Evolutionary conservation across 345 rosid genomes (phyloP), one percentile per base, ranked within the genome.

Genomic region (Pseudoturritis turrita): DNA sequence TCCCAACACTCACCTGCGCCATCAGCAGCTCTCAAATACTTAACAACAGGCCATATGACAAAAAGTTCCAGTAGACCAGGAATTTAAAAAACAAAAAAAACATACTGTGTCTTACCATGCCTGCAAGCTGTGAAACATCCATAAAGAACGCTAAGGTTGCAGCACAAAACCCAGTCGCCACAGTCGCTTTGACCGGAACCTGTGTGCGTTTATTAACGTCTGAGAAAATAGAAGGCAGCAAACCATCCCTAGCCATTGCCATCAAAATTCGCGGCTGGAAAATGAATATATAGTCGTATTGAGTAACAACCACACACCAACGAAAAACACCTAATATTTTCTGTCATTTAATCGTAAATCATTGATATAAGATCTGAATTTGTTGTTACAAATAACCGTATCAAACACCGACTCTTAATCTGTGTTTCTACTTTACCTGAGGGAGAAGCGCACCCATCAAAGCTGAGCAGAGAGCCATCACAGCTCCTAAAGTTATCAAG

Each of bases 191-290:
- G 52, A 91, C 77, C 29, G 97, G 97, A 65, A 91, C 88, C 62
- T 89, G 96, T 45, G 94, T 87, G 6, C 62, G 68, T 53, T 62
- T 80, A 72, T 86, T 87, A 72, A 91, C 83, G 31, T 91, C 94
- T 50, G 94, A 89, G 76, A 91, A 91, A 74, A 91, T 77, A 41
- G 92, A 49, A 25, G 97, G 97, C 56, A 91, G 85, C 78, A 91
- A 78, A 68, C 97, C 97, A 83, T 91, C 97, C 81, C 97, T 85
- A 31, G 97, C 86, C 97, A 91, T 91, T 39, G 96, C 94, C 97
- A 91, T 85, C 77, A 91, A 82, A 79, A 89, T 91, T 43, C 97
- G 85, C 15, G 97, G 97, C 97, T 91, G 84, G 22, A 22, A 37
- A 70, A 68, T 19, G 59, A 68, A 40, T n/a, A 63, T 17, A 51